Percentiles rank a stretch among this genome's conserved stretches.
Conservation (phyloP, 2,329 filamentous ascomycete genomes). For the Venturiaceae sp. region DNA sequence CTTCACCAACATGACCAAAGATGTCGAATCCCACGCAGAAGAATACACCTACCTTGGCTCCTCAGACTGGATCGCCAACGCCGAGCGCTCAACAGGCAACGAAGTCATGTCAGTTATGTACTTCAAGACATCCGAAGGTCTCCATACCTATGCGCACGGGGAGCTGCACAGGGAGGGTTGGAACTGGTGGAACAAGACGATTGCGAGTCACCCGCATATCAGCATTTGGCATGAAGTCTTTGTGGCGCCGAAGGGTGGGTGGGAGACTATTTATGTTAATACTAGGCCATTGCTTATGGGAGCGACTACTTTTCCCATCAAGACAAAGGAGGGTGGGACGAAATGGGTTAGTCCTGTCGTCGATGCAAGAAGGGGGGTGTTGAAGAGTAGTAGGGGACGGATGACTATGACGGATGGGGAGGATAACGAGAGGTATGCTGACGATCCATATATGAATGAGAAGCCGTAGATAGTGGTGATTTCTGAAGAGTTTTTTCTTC, state of each 20-base stretch:
- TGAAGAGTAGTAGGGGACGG: slow-evolving; percentile 20
- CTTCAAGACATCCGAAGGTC: slow-evolving; percentile 38
- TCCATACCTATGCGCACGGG: slow-evolving; percentile 44
- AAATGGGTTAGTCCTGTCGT: slow-evolving; percentile 22
- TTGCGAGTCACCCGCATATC: slow-evolving; percentile 29
- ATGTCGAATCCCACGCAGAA: slow-evolving; percentile 25
- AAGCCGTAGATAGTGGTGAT: background rate
- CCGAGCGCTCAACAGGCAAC: slow-evolving; percentile 32
- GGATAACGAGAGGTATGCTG: slow-evolving; percentile 1
- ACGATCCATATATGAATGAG: background rate
- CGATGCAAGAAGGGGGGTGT: slow-evolving; percentile 21
- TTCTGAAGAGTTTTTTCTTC: background rate
- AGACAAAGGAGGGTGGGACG: slow-evolving; percentile 4
- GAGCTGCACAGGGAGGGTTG: slow-evolving; percentile 37
- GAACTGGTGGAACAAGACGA: slow-evolving; percentile 37
- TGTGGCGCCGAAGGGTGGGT: slow-evolving; percentile 31
- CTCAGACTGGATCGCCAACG: slow-evolving; percentile 28
- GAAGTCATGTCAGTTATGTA: slow-evolving; percentile 38
- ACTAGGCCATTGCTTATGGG: slow-evolving; percentile 23
- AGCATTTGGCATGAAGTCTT: slow-evolving; percentile 48
- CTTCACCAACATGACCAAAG: slow-evolving; percentile 30
- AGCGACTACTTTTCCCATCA: slow-evolving; percentile 8
- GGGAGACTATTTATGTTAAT: slow-evolving; percentile 44
- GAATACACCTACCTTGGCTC: slow-evolving; percentile 39
- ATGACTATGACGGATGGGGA: slow-evolving; percentile 14